phyloP scores from a whole-genome alignment of 2,329 filamentous ascomycete genomes.

The Sporothrix luriei region DNA sequence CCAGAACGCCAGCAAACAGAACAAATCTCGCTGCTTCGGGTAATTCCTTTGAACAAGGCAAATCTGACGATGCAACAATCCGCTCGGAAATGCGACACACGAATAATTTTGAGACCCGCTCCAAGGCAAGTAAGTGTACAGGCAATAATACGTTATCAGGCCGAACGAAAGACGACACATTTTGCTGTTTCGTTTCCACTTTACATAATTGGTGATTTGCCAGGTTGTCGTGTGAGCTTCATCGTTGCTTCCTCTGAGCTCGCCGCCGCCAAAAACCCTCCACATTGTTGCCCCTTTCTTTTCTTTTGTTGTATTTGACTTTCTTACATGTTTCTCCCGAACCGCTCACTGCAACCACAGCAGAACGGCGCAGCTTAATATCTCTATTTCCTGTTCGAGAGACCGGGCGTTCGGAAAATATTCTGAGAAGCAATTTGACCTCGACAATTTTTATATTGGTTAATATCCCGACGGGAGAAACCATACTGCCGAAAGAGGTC shows the following conservation, averaged over 20 bases:
- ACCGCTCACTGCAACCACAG: not conserved
- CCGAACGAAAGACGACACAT: not conserved
- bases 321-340: not conserved
- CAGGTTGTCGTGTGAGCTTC: not conserved
- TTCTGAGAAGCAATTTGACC: not conserved
- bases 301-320: not conserved
- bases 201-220: conserved; percentile 2
- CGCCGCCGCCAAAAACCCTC: not conserved
- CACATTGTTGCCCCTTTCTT: not conserved
- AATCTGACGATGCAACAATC: not conserved
- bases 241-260: not conserved
- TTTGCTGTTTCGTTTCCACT: conserved; percentile 20
- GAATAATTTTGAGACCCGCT: not conserved
- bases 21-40: conserved; percentile 12
- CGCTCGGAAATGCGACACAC: not conserved
- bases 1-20: not conserved
- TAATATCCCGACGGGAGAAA: conserved; percentile 17
- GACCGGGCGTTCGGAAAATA: conserved; percentile 21
- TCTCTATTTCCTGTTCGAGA: not conserved
- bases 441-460: not conserved
- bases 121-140: not conserved
- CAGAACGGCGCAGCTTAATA: not conserved
- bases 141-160: not conserved
- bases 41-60: conserved; percentile 12
- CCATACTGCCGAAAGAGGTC: conserved; percentile 17